Conservation (phyloP, 2,329 filamentous ascomycete species). For the Coniella vitis region DNA sequence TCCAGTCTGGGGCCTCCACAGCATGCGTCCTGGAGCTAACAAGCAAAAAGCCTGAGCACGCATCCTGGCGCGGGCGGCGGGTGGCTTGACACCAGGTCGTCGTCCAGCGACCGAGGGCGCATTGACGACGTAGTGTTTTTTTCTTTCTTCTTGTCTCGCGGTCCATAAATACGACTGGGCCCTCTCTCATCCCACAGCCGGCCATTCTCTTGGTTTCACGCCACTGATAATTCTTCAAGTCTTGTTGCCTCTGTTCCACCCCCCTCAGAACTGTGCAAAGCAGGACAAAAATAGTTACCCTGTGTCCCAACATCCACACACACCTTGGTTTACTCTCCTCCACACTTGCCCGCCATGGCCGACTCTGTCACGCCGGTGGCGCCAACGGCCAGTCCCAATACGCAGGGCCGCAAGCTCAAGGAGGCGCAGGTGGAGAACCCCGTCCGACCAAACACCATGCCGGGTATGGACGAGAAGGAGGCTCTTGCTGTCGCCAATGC, state of each 20-base stretch:
- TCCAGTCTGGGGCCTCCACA: conserved; percentile 14
- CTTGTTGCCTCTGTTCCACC: too few species aligned
- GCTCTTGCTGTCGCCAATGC: conserved; percentile 31
- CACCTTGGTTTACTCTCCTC: background rate
- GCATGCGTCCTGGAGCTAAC: conserved; percentile 1
- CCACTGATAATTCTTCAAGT: too few species aligned
- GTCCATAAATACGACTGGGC: background rate
- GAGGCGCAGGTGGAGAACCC: conserved; percentile 22
- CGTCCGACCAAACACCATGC: conserved; percentile 14
- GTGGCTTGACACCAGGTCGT: background rate
- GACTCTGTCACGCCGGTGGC: conserved; percentile 12
- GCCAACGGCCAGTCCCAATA: conserved; percentile 8
- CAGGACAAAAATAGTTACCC: too few species aligned
- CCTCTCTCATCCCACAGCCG: too few species aligned
- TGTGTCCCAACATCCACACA: too few species aligned
- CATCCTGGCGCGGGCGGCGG: background rate
- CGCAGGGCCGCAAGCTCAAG: conserved; percentile 13
- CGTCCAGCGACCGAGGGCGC: background rate
- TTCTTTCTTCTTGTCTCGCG: background rate
- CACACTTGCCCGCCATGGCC: conserved; percentile 8
- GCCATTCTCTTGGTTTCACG: too few species aligned
- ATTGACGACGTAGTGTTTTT: background rate
- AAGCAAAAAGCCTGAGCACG: conserved; percentile 4
- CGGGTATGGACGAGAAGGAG: conserved; percentile 24
- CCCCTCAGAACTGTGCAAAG: too few species aligned